These are phyloP conservation scores for Xylaria sp. DNA, from an alignment of 2,329 filamentous ascomycete species.

Conservation along the genomic window DNA sequence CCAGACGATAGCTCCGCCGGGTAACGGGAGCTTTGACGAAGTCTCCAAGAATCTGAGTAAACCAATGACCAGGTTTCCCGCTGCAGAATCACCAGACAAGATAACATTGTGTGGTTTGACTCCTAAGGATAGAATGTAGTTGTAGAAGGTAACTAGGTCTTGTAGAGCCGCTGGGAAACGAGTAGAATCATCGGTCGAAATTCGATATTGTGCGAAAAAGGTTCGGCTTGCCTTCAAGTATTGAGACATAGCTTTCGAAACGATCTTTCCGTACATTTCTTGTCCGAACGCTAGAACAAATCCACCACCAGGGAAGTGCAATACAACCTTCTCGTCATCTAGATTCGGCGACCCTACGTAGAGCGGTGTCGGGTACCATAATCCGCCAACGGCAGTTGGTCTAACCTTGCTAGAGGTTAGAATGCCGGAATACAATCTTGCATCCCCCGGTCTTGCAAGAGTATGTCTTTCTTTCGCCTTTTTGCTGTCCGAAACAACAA, in stretches of 20 bases:
- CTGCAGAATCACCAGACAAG: conserved; percentile 16
- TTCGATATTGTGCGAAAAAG: conserved; percentile 41
- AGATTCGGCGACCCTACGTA: conserved; percentile 12
- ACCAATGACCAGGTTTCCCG: not conserved
- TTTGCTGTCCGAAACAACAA: too few relatives aligned
- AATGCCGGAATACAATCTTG: conserved; percentile 11
- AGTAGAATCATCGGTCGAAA: conserved; percentile 24
- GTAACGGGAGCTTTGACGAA: too few relatives aligned
- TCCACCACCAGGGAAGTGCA: conserved; percentile 38
- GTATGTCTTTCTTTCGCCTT: too few relatives aligned
- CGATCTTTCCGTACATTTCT: conserved; percentile 22
- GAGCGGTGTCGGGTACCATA: conserved; percentile 39
- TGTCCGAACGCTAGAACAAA: conserved; percentile 27
- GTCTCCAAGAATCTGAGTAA: too few relatives aligned
- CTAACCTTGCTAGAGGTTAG: not conserved
- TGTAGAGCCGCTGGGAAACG: conserved; percentile 43
- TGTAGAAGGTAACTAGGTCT: conserved; percentile 39
- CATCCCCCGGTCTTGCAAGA: too few relatives aligned
- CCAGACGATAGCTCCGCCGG: too few relatives aligned
- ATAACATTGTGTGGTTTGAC: conserved; percentile 27
- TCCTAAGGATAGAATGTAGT: conserved; percentile 33
- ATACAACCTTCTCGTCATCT: conserved; percentile 32
- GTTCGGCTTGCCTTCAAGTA: conserved; percentile 28
- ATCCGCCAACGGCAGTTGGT: conserved; percentile 34
- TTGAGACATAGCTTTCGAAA: conserved; percentile 12